These are phyloP conservation scores for Nyssa sinensis DNA, from an alignment of 148 eudicot species.

Conservation along the genomic window DNA sequence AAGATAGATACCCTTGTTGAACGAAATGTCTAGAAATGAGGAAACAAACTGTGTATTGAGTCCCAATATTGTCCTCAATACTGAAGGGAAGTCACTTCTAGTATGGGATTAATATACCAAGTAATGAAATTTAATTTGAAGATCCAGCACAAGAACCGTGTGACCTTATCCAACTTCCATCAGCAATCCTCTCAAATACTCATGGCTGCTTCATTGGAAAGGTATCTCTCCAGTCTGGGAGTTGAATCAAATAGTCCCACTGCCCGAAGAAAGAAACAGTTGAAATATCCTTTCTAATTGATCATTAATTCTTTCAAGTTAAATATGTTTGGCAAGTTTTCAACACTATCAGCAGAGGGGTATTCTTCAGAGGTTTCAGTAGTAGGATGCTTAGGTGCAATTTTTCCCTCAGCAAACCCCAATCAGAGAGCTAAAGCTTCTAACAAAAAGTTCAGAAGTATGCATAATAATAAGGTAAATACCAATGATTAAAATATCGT, in stretches of 20 bases:
- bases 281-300: background rate
- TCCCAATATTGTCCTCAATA: background rate
- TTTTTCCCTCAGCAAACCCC: background rate
- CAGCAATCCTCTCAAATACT: constrained; percentile 50
- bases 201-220: constrained; percentile 63
- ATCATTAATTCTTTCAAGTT: background rate
- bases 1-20: too few relatives aligned
- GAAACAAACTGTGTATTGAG: background rate
- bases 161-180: constrained; percentile 44
- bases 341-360: too few relatives aligned
- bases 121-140: background rate
- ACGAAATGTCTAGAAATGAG: background rate
- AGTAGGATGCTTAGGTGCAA: background rate
- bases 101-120: constrained; percentile 1
- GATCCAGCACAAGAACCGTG: background rate
- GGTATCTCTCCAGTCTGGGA: constrained; percentile 64
- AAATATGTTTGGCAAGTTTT: too few relatives aligned
- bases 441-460: too few relatives aligned
- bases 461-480: too few relatives aligned
- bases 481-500: too few relatives aligned
- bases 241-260: constrained; percentile 61
- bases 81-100: background rate
- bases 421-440: too few relatives aligned
- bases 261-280: constrained; percentile 40
- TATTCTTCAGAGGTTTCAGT: background rate